phyloP scores from a whole-genome alignment of 148 eudicot genomes.

The Nyssa sinensis region DNA sequence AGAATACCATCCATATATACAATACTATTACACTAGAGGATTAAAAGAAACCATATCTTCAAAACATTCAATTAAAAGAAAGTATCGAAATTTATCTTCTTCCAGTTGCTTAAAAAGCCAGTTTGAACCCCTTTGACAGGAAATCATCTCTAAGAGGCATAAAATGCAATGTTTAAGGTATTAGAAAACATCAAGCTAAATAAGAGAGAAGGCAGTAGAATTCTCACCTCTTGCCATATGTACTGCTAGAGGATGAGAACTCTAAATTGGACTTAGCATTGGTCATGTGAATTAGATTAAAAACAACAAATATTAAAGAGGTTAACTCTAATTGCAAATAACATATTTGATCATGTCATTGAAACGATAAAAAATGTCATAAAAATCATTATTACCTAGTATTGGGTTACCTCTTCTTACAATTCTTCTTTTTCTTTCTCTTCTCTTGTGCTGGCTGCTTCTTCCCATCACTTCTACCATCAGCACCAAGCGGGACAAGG shows the following conservation, averaged over 20 bases:
- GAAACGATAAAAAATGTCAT: no score
- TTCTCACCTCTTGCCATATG: not conserved
- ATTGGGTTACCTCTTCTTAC: no score
- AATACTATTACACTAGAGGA: no score
- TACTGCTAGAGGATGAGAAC: not conserved
- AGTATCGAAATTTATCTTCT: not conserved
- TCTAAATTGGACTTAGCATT: not conserved
- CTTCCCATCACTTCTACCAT: not conserved
- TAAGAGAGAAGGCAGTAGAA: not conserved
- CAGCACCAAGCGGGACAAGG: constrained; percentile 31
- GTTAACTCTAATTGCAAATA: no score
- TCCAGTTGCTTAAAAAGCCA: not conserved
- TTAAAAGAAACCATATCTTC: no score
- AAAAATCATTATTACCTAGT: no score
- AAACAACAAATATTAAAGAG: not conserved
- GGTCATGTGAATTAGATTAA: not conserved
- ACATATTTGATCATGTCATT: no score
- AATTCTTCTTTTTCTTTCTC: constrained; percentile 3
- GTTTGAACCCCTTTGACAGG: not conserved
- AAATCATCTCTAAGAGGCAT: no score
- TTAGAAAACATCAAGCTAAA: no score
- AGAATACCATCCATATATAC: no score
- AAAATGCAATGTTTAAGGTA: no score
- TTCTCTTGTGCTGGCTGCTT: constrained; percentile 15
- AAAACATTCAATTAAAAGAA: no score